These are phyloP conservation scores for Millerago galiae DNA, from an alignment of 805 yeast species.

Conservation along the genomic window DNA sequence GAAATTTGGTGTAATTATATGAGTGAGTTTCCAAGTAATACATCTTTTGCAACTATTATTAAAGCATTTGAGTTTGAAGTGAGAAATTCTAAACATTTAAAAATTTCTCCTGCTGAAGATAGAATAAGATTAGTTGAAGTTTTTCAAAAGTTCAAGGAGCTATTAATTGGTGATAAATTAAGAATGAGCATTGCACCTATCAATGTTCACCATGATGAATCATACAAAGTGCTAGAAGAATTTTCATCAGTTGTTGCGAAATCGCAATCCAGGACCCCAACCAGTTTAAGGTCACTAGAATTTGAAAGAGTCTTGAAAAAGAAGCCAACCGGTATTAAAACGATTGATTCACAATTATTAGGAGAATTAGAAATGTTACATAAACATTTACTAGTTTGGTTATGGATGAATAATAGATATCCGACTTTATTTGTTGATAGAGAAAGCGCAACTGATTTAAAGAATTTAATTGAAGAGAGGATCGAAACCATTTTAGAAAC, in stretches of 20 bases:
- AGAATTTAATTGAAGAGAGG: slow-evolving; percentile 55
- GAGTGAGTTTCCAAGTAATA: slow-evolving; percentile 49
- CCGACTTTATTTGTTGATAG: slow-evolving; percentile 75
- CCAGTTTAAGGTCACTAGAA: slow-evolving; percentile 37
- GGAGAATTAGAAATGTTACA: slow-evolving; percentile 55
- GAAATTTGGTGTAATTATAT: slow-evolving; percentile 61
- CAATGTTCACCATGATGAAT: slow-evolving; percentile 35
- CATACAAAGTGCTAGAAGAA: slow-evolving; percentile 41
- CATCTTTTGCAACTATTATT: slow-evolving; percentile 41
- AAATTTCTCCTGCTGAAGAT: slow-evolving; percentile 32
- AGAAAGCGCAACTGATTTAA: slow-evolving; percentile 65
- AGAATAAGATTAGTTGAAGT: slow-evolving; percentile 30
- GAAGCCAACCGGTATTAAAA: not conserved
- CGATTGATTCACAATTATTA: slow-evolving; percentile 12
- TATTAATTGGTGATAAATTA: slow-evolving; percentile 52
- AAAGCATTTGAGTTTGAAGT: slow-evolving; percentile 38
- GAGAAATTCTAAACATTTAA: slow-evolving; percentile 24
- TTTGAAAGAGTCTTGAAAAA: slow-evolving; percentile 2
- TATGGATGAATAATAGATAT: slow-evolving; percentile 86
- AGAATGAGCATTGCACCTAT: slow-evolving; percentile 60
- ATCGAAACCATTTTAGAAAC: slow-evolving; percentile 32
- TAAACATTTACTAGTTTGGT: slow-evolving; percentile 55
- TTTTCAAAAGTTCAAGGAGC: slow-evolving; percentile 35
- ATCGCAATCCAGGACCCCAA: slow-evolving; percentile 45
- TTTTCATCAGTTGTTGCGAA: slow-evolving; percentile 33